phyloP scores from a whole-genome alignment of 1,284 basidiomycete species.

The Tausonia pullulans region DNA sequence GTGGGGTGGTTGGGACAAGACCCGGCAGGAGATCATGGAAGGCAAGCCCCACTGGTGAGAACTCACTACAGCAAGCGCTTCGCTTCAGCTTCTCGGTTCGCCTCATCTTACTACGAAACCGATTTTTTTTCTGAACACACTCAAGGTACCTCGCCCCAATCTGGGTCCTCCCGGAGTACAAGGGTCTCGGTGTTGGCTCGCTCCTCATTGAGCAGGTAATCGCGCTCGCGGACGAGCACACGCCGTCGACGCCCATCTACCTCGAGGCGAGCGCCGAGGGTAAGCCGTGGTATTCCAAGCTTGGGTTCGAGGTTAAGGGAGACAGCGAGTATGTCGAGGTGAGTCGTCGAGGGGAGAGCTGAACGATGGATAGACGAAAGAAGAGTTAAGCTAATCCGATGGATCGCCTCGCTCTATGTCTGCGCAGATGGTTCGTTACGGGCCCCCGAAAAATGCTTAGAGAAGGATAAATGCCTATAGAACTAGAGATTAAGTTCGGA shows the following conservation, averaged over 20 bases:
- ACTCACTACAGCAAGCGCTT: background rate
- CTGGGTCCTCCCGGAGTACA: background rate
- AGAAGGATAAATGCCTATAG: too few relatives aligned
- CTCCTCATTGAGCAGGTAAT: background rate
- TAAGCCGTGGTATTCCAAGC: background rate
- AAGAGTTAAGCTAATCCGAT: too few relatives aligned
- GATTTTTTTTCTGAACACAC: background rate
- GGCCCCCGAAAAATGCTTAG: too few relatives aligned
- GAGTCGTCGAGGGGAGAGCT: too few relatives aligned
- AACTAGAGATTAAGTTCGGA: too few relatives aligned
- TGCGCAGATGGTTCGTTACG: too few relatives aligned
- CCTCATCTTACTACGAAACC: background rate
- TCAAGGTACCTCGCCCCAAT: background rate
- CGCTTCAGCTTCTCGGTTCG: background rate
- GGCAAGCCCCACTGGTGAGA: background rate
- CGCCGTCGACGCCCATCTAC: too few relatives aligned
- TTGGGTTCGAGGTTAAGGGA: background rate
- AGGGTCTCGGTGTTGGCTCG: background rate
- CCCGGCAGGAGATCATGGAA: background rate
- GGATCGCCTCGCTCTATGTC: too few relatives aligned
- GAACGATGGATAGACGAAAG: too few relatives aligned
- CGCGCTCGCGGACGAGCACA: too few relatives aligned
- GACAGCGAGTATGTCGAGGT: background rate
- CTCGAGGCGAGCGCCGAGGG: background rate
- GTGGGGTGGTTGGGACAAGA: background rate